Evolutionary conservation across 352 stramenopile species (phyloP), one percentile per base, ranked within the genome.

Genomic region (Globisporangium paroecandrum): DNA sequence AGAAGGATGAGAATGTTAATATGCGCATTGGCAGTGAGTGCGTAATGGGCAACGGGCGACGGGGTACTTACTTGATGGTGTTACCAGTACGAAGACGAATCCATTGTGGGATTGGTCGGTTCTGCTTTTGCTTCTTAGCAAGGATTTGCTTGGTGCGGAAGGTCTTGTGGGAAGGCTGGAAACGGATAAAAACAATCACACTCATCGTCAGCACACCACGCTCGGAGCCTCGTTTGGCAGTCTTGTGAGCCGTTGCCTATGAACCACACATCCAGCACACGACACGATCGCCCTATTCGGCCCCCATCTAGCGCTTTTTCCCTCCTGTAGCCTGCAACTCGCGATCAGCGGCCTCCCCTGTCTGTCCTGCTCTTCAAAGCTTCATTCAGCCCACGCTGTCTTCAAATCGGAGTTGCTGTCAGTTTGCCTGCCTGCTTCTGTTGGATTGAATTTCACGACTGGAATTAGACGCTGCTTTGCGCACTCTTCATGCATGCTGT

Each of bases 121-220:
- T 99, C 87, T 99, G 98, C 86, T 98, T 99, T 74, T 96, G 84
- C 97, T 99, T 99, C 89, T 99, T 99, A 74, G 96, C 97, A 72
- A 99, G 96, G 70, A 98, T 99, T 69, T 91, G 90, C 97, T 99
- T 99, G 70, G 96, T 99, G 79, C 97, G 91, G 91, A 99, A 99
- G 65, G 97, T 98, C 92, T 99, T 99, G 90, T 99, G 97, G 69
- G 98, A 99, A 76, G 98, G 97, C 98, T 99, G 64, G 38, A 46
- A 13, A 0, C 62, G 1, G 20, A 15, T 18, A 63, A 15, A 68
- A 24, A 49, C 9, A 49, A 73, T 67, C 6, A 62, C 9, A 24
- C 49, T 18, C 3, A 22, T 43, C 54, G 55, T 60, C 27, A 63
- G 51, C 49, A 63, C 29, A 57, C 13, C 20, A 29, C 32, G 4